These are phyloP conservation scores for Vitis hybrid DNA, from an alignment of 177 flowering plant genomes.

Conservation along the genomic window DNA sequence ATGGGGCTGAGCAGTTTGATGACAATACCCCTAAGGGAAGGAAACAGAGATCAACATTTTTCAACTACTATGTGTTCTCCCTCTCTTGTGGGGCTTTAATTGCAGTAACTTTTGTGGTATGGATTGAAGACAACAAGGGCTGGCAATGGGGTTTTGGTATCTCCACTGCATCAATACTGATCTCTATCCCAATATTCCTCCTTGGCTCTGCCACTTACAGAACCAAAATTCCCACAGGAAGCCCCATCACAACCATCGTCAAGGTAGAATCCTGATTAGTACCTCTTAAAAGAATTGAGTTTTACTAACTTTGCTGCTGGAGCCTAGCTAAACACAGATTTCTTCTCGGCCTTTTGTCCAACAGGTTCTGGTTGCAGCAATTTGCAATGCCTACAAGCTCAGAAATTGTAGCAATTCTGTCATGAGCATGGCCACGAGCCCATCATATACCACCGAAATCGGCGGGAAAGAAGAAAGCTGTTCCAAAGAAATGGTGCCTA, in stretches of 20 bases:
- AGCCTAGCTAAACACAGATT: neutral
- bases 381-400: constrained; percentile 22
- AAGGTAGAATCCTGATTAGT: constrained; percentile 44
- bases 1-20: constrained; percentile 83
- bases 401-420: constrained; percentile 43
- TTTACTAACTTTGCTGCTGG: neutral
- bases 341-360: neutral
- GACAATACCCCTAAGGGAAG: constrained; percentile 50
- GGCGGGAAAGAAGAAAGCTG: constrained; percentile 19
- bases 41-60: constrained; percentile 68
- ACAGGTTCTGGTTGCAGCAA: constrained; percentile 65
- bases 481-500: constrained; percentile 8
- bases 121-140: constrained; percentile 83
- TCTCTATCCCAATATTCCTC: constrained; percentile 64
- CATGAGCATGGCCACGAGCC: constrained; percentile 36
- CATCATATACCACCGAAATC: constrained; percentile 21
- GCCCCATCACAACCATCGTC: constrained; percentile 75
- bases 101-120: constrained; percentile 78
- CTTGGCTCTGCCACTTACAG: constrained; percentile 58
- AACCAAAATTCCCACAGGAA: constrained; percentile 67
- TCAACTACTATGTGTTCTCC: constrained; percentile 71
- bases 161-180: constrained; percentile 51
- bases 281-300: neutral
- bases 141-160: constrained; percentile 84
- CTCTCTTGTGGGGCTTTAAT: constrained; percentile 71